A percentile compares a stretch with the other conserved stretches of the same genome.
phyloP scores from a whole-genome alignment of 768 basidiomycete genomes.

The Trametopsis cervina region DNA sequence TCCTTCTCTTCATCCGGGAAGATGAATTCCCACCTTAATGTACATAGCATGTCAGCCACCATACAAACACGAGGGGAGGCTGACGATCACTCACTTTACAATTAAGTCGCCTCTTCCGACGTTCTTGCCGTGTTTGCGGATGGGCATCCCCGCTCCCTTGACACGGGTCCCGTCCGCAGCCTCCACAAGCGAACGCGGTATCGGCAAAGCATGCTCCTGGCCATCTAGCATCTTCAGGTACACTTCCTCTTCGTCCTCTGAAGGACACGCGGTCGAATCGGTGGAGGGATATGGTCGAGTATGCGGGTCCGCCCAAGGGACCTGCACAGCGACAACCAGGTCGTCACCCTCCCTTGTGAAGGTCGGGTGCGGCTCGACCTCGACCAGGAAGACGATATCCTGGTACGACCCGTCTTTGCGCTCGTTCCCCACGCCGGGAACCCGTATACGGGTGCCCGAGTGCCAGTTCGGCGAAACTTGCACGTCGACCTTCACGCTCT shows the following conservation, averaged over 20 bases:
- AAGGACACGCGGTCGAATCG: not conserved
- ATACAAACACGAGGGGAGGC: too few relatives aligned
- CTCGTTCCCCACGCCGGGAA: slow-evolving; percentile 63
- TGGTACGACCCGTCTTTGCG: slow-evolving; percentile 47
- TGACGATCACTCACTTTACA: slow-evolving; percentile 40
- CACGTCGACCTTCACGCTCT: slow-evolving; percentile 52
- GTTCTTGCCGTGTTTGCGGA: slow-evolving; percentile 42
- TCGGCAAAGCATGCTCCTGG: slow-evolving; percentile 39
- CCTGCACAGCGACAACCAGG: slow-evolving; percentile 44
- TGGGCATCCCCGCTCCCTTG: slow-evolving; percentile 65
- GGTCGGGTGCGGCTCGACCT: slow-evolving; percentile 48
- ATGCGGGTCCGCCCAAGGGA: slow-evolving; percentile 50
- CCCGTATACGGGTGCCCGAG: slow-evolving; percentile 51
- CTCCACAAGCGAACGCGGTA: slow-evolving; percentile 49
- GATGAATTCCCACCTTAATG: slow-evolving; percentile 23
- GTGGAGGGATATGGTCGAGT: slow-evolving; percentile 8
- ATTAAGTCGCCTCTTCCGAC: slow-evolving; percentile 57
- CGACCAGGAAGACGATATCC: slow-evolving; percentile 61
- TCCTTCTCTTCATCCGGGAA: slow-evolving; percentile 19
- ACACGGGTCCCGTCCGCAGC: slow-evolving; percentile 43
- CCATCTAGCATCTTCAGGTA: slow-evolving; percentile 53
- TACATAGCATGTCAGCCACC: not conserved
- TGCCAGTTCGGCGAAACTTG: slow-evolving; percentile 58
- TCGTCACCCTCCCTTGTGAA: slow-evolving; percentile 54
- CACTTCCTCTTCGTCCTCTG: slow-evolving; percentile 36